Base-by-base conservation (phyloP, 139 green algal species). In the Tetradesmus lagerheimii region DNA sequence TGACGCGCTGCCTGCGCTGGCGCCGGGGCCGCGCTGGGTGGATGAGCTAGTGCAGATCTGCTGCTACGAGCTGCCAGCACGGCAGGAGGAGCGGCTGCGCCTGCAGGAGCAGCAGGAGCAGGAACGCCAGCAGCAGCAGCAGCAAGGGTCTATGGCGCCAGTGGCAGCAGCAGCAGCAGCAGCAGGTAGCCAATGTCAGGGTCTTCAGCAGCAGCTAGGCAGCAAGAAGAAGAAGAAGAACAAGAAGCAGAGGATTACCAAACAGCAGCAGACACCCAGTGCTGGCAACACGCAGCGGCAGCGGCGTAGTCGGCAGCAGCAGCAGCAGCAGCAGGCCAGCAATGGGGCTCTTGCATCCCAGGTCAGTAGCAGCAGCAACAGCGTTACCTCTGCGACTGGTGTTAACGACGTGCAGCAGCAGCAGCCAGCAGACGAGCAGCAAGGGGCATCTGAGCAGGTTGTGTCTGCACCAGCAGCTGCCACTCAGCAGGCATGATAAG, bases 1-100 rank as follows among this genome's bases (percentile, higher is more conserved):
- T 87, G 89, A 93, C n/a, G 64, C 87, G n/a, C 88, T 95, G 80
- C 89, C 92, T 9, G 57, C 76, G 1, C 86, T 95, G 27, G 75
- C 91, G 27, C 90, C 93, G 16, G 80, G 92, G 45, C 84, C 89
- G 9, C 31, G 43, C 0, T 94, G 92, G 91, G 57, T 94, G 57
- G 93, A 95, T 35, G 89, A 94, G 80, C 80, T 91, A 34, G 86
- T 90, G 45, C 86, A 90, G 86, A 90, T 90, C 18, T 90, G 86
- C 71, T 79, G 50, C 57, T 53, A 80, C n/a, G 86, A 90, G 57
- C 29, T 81, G 85, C 67, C 85, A 50, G 67, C 67, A 2, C 31
- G 85, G 41, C 85, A 81, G n/a, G 50, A 64, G 39, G 66, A 89
- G 66, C 20, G 66, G 39, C 38, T 82, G 64, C 74, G 31, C 20